Evolutionary conservation across 345 rosid species (phyloP).

Genomic region (Raphanus raphanistrum): DNA sequence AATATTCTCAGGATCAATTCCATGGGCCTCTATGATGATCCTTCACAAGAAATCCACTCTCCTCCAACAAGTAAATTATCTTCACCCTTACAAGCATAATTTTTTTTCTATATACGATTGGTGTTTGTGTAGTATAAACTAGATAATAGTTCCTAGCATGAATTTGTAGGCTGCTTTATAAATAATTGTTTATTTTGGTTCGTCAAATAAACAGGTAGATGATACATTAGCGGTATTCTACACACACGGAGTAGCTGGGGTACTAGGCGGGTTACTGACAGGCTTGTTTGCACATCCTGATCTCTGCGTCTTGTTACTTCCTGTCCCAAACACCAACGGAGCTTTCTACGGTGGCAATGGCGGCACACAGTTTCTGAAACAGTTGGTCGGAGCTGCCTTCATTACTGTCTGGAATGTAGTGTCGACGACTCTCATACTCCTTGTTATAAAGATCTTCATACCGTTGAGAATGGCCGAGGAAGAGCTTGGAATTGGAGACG

Average conservation of each 20-base stretch:
- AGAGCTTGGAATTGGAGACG: constrained; percentile 78
- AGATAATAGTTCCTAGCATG: neutral
- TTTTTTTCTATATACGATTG: neutral
- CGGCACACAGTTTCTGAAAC: constrained; percentile 63
- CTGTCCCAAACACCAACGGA: constrained; percentile 51
- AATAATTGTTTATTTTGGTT: neutral
- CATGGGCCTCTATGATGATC: constrained; percentile 97
- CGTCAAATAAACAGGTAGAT: constrained; percentile 48
- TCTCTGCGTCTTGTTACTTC: constrained; percentile 52
- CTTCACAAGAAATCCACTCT: constrained; percentile 68
- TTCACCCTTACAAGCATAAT: neutral
- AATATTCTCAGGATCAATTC: constrained; percentile 72
- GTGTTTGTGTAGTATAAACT: neutral
- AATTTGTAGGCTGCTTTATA: neutral
- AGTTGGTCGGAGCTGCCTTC: constrained; percentile 70
- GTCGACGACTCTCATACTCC: constrained; percentile 60
- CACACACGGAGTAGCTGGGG: constrained; percentile 93
- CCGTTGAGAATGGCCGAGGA: constrained; percentile 86
- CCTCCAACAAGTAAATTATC: constrained; percentile 58
- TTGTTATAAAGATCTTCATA: constrained; percentile 56
- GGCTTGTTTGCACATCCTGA: constrained; percentile 84
- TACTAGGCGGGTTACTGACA: constrained; percentile 71
- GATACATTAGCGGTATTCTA: constrained; percentile 89
- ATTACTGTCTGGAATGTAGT: constrained; percentile 66
- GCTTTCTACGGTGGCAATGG: constrained; percentile 83